phyloP scores from a whole-genome alignment of 2,329 filamentous ascomycete genomes.

The Aschersonia sp. region DNA sequence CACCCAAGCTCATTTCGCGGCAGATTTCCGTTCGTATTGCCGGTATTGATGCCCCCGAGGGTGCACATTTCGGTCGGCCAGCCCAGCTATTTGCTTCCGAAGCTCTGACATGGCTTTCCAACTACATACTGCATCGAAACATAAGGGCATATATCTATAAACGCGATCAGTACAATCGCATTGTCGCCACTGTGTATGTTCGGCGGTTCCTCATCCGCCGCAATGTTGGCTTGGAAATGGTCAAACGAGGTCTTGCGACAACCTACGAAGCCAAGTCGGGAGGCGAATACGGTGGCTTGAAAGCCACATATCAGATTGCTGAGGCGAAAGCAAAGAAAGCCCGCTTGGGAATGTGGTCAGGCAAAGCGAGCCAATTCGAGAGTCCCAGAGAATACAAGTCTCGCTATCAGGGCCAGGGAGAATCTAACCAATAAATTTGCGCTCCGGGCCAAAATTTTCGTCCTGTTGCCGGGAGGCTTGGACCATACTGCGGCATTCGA shows the following conservation, averaged over 20 bases:
- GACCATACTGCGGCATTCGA: too few species aligned
- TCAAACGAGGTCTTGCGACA: slow-evolving; percentile 71
- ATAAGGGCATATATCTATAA: slow-evolving; percentile 75
- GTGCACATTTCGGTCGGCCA: slow-evolving; percentile 79
- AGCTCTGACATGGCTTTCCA: slow-evolving; percentile 66
- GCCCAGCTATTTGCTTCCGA: slow-evolving; percentile 75
- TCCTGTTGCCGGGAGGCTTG: too few species aligned
- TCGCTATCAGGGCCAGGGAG: slow-evolving; percentile 13
- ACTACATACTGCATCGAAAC: slow-evolving; percentile 54
- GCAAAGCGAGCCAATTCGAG: slow-evolving; percentile 50
- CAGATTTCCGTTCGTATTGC: slow-evolving; percentile 82
- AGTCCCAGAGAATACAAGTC: slow-evolving; percentile 82
- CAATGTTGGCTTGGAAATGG: slow-evolving; percentile 83
- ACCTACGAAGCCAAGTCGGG: slow-evolving; percentile 89
- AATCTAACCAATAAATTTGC: slow-evolving; percentile 2
- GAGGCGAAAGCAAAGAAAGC: slow-evolving; percentile 52
- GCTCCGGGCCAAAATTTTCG: too few species aligned
- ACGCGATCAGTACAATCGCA: slow-evolving; percentile 81
- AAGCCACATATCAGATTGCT: slow-evolving; percentile 48
- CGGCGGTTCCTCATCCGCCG: slow-evolving; percentile 52
- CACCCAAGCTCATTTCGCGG: background rate
- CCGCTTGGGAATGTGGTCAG: slow-evolving; percentile 63
- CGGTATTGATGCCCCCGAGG: slow-evolving; percentile 84
- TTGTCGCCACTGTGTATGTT: slow-evolving; percentile 74
- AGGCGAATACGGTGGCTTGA: slow-evolving; percentile 68